Conservation (phyloP, 1,284 basidiomycete species). For the Athelia sp. region DNA sequence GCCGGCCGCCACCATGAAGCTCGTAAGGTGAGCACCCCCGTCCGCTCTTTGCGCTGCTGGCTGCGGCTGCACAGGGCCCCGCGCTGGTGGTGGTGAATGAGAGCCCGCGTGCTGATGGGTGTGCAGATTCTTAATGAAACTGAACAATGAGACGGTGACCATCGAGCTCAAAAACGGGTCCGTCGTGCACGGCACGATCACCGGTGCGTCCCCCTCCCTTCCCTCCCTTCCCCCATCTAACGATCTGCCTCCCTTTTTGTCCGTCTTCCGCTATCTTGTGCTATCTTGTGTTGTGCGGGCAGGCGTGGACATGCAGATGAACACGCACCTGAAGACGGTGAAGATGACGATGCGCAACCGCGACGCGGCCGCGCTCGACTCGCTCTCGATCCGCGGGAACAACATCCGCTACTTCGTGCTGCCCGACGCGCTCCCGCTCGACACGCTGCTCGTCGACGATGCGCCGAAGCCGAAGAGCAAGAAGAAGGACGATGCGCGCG, state of each 20-base stretch:
- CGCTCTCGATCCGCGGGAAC: conserved; percentile 88
- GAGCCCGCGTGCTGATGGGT: conserved; percentile 3
- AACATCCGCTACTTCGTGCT: conserved; percentile 94
- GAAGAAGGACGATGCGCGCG: conserved; percentile 72
- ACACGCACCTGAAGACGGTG: conserved; percentile 95
- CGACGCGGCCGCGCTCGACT: conserved; percentile 79
- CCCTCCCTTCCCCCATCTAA: conserved; percentile 2
- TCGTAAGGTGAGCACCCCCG: conserved; percentile 1
- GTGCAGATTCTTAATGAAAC: conserved; percentile 94
- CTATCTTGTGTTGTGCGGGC: conserved; percentile 3
- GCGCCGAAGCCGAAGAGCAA: conserved; percentile 93
- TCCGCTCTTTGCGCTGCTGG: too few species aligned
- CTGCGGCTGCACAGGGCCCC: too few species aligned
- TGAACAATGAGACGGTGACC: conserved; percentile 99
- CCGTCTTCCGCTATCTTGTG: too few species aligned
- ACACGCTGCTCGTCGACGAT: conserved; percentile 96
- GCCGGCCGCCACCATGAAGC: not conserved
- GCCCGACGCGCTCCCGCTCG: conserved; percentile 93
- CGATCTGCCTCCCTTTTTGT: conserved; percentile 2
- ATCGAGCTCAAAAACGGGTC: conserved; percentile 99
- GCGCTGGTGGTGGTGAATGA: too few species aligned
- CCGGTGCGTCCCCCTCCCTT: conserved; percentile 52
- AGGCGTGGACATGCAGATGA: conserved; percentile 98
- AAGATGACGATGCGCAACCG: conserved; percentile 92
- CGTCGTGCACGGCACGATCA: conserved; percentile 94